A percentile compares a stretch with the other conserved stretches of the same genome.
phyloP scores from a whole-genome alignment of 2,329 filamentous ascomycete genomes.

The Chrysoporthe cubensis region DNA sequence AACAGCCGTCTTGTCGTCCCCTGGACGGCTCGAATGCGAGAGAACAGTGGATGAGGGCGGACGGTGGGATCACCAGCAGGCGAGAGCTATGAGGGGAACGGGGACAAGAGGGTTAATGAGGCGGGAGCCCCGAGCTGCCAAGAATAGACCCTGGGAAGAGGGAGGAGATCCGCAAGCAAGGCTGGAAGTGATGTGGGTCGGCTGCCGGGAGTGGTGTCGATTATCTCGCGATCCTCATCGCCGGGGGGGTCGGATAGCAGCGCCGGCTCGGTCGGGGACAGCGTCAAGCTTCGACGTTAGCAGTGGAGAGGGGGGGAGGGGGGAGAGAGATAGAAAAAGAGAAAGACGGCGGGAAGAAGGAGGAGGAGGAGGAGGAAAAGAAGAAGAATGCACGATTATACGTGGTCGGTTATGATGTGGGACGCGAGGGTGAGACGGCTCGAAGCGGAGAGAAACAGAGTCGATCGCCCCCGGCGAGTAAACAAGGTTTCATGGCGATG shows the following conservation, averaged over 20 bases:
- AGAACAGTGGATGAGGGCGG: slow-evolving; percentile 3
- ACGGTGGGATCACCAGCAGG: neutral
- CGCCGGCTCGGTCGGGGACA: neutral
- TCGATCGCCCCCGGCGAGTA: neutral
- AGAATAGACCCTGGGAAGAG: neutral
- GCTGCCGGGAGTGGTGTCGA: neutral
- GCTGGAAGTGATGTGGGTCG: slow-evolving; percentile 10
- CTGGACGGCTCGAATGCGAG: neutral
- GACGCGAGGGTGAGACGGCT: neutral
- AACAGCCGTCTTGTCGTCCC: neutral
- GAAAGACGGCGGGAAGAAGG: neutral
- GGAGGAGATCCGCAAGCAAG: slow-evolving; percentile 8
- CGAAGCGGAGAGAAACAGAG: slow-evolving; percentile 7
- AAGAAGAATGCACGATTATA: neutral
- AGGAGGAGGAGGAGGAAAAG: neutral
- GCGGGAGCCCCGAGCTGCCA: neutral
- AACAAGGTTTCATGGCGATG: slow-evolving; percentile 3
- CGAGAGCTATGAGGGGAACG: neutral
- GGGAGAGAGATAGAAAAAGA: neutral
- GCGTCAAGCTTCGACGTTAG: neutral
- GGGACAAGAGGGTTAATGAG: neutral
- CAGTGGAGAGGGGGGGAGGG: neutral
- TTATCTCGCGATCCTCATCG: slow-evolving; percentile 3
- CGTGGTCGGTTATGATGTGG: neutral
- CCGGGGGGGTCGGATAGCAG: neutral